Percentiles rank a stretch among this genome's conserved stretches.
phyloP scores from a whole-genome alignment of 257 asterid genomes.

The Primulina tabacum region DNA sequence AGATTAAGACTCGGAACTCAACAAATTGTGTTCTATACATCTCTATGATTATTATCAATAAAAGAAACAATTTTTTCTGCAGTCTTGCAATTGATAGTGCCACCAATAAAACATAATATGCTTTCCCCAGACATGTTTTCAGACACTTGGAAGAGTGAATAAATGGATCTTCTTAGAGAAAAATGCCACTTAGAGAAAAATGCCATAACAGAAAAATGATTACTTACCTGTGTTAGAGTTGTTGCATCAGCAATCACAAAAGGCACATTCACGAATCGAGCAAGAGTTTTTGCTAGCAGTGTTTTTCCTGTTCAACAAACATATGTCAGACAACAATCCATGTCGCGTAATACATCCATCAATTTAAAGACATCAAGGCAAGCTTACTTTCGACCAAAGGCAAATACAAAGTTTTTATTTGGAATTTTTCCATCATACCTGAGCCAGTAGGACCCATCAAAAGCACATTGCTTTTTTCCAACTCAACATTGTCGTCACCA shows the following conservation, averaged over 20 bases:
- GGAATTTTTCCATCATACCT: slow-evolving; percentile 41
- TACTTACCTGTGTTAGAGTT: slow-evolving; percentile 78
- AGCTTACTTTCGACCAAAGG: slow-evolving; percentile 20
- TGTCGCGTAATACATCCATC: slow-evolving; percentile 20
- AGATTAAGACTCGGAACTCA: not conserved
- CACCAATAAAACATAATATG: slow-evolving; percentile 5
- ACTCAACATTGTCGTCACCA: slow-evolving; percentile 66
- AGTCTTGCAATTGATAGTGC: not conserved
- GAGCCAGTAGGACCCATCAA: slow-evolving; percentile 98
- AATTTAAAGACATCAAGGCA: slow-evolving; percentile 17
- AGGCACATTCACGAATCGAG: slow-evolving; percentile 95
- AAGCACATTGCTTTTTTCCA: slow-evolving; percentile 94
- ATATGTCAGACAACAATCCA: slow-evolving; percentile 25
- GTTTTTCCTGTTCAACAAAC: slow-evolving; percentile 71
- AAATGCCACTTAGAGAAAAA: not conserved
- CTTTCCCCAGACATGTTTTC: slow-evolving; percentile 8
- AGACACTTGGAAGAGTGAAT: slow-evolving; percentile 1
- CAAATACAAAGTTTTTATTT: slow-evolving; percentile 18
- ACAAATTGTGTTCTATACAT: not conserved
- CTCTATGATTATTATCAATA: not conserved
- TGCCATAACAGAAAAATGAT: not conserved
- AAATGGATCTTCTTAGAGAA: slow-evolving; percentile 1
- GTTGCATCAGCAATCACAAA: slow-evolving; percentile 95
- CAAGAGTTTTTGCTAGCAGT: slow-evolving; percentile 88
- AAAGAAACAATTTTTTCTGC: not conserved